Conservation (phyloP, 2,329 filamentous ascomycete species). For the Apiospora arundinis region DNA sequence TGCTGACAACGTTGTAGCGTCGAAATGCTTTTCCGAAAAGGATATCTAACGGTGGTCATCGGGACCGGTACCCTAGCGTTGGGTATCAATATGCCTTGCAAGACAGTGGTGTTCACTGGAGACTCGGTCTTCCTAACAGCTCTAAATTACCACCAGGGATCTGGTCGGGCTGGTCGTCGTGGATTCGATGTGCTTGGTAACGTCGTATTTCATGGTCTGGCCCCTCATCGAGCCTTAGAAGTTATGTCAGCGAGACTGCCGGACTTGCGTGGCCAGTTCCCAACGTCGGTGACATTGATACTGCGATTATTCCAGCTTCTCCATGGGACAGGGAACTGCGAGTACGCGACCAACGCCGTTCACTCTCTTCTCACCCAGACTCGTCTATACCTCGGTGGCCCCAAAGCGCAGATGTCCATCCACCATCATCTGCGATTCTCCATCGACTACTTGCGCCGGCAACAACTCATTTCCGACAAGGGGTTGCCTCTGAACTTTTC, state of each 20-base stretch:
- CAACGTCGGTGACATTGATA: constrained; percentile 75
- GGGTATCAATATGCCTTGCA: constrained; percentile 86
- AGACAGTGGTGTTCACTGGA: constrained; percentile 78
- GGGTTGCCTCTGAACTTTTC: no score
- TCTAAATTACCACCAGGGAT: constrained; percentile 77
- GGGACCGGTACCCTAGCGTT: constrained; percentile 79
- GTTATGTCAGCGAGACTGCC: constrained; percentile 77
- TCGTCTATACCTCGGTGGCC: constrained; percentile 72
- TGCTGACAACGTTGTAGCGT: constrained; percentile 48
- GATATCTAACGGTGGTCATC: constrained; percentile 73
- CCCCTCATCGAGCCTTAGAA: constrained; percentile 65
- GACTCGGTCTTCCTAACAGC: constrained; percentile 77
- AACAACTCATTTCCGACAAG: no score
- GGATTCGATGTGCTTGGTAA: constrained; percentile 84
- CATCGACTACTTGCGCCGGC: constrained; percentile 83
- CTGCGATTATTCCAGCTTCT: constrained; percentile 72
- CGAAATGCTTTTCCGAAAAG: constrained; percentile 76
- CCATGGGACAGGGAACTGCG: constrained; percentile 67
- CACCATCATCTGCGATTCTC: constrained; percentile 81
- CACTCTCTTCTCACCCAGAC: constrained; percentile 73
- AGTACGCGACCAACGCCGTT: constrained; percentile 67
- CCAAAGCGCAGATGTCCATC: constrained; percentile 70
- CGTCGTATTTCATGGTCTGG: constrained; percentile 76
- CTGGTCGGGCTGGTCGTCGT: constrained; percentile 79
- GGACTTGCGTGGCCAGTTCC: constrained; percentile 79